Percentiles rank a stretch among this genome's conserved stretches.
phyloP scores from a whole-genome alignment of 768 basidiomycete genomes.

The Scleroderma citrinum region DNA sequence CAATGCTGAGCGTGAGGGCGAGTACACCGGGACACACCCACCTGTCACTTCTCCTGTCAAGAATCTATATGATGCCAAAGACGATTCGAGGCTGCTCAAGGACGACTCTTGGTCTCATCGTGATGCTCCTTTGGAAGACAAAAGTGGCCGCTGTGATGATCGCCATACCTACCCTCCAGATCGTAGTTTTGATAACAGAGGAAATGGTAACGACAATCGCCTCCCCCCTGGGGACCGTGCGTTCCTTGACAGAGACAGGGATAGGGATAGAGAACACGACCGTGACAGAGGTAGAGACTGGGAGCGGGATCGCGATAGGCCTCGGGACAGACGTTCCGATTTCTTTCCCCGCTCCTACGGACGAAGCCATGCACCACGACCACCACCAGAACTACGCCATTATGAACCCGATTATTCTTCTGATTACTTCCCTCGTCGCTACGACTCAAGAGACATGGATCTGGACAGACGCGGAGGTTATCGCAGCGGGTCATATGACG shows the following conservation, averaged over 20 bases:
- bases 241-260: constrained; percentile 29
- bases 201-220: constrained; percentile 13
- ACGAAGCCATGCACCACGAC: constrained; percentile 35
- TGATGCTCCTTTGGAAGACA: constrained; percentile 27
- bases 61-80: constrained; percentile 21
- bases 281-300: constrained; percentile 26
- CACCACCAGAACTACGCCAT: constrained; percentile 42
- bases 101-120: constrained; percentile 26
- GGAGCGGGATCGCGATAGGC: constrained; percentile 28
- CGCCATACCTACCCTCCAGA: constrained; percentile 11
- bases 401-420: constrained; percentile 40
- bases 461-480: constrained; percentile 18
- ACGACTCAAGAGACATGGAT: constrained; percentile 25
- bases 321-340: constrained; percentile 33
- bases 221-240: constrained; percentile 25
- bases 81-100: constrained; percentile 18
- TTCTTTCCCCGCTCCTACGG: constrained; percentile 35
- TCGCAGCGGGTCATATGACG: constrained; percentile 17
- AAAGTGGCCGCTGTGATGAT: constrained; percentile 23
- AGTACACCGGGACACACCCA: constrained; percentile 22
- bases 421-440: constrained; percentile 29
- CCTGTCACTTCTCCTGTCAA: constrained; percentile 22
- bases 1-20: constrained; percentile 23
- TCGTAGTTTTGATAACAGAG: constrained; percentile 11
- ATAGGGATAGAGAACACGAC: constrained; percentile 29